Base-by-base conservation (phyloP, 805 yeast species). In the Myxozyma nipponensis region DNA sequence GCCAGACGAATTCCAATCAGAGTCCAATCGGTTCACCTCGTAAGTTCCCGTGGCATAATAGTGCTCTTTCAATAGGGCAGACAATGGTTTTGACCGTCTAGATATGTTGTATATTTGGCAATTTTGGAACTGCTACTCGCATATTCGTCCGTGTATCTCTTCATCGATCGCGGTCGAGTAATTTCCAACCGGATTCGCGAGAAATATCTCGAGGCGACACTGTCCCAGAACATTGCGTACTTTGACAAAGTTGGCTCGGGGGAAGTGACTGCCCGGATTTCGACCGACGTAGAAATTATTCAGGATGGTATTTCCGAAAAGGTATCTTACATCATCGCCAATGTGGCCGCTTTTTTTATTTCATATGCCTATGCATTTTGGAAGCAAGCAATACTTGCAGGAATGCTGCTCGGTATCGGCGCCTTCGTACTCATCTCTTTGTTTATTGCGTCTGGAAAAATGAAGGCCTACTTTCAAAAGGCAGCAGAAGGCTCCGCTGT, bases 221-320 rank as follows among this genome's bases (percentile, higher is more conserved):
- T 71, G 44, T 62, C 71, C 28, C 74, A 71, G 52, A 71, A 71
- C 44, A 65, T 72, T 30, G 75, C 70, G 13, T 72, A 65, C 46
- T 72, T 72, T 49, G 74, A 71, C 57, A 62, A 65, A 36, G 57
- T 71, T 6, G 74, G 74, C 15, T 64, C 72, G 9, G 74, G 74
- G n/a, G 71, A 68, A 49, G 69, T 71, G 24, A 69, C 74, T 10
- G 66, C 73, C 9, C 66, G 74, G n/a, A 71, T 71, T 58, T 69
- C 73, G 35, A 63, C 66, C 32, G 74, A 70, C 43, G 69, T 72
- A n/a, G 61, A 65, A 19, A 52, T 64, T 37, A 66, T 72, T 38
- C 74, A 72, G 50, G 74, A 69, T 37, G 75, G 74, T 28, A 69
- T 72, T 51, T 64, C 71, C 35, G 73, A 71, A 54, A 71, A 71